These are phyloP conservation scores for Ceratonia siliqua DNA, from an alignment of 306 rosid species.

Conservation along the genomic window DNA sequence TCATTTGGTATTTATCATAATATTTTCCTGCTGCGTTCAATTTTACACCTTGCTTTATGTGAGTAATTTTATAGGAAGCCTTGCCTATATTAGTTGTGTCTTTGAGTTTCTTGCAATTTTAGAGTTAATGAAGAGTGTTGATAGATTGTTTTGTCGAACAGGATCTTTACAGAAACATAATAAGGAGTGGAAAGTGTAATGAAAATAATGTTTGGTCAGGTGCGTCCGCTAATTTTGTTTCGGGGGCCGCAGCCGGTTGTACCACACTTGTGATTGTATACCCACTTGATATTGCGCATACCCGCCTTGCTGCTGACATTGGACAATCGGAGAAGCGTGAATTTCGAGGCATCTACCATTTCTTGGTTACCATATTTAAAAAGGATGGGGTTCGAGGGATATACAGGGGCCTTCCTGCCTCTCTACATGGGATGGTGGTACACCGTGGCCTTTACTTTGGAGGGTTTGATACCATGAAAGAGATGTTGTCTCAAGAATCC, in stretches of 20 bases:
- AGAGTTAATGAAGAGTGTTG: constrained; percentile 11
- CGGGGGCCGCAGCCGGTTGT: constrained; percentile 94
- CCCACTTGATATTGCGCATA: constrained; percentile 94
- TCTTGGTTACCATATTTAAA: constrained; percentile 58
- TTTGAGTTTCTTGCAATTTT: background rate
- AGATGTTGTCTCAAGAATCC: constrained; percentile 56
- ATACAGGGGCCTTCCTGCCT: constrained; percentile 94
- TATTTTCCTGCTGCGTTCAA: background rate
- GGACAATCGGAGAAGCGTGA: constrained; percentile 74
- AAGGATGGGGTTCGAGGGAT: constrained; percentile 77
- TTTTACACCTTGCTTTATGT: background rate
- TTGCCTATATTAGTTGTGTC: background rate
- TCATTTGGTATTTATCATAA: background rate
- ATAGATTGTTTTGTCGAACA: constrained; percentile 39
- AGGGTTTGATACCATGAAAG: constrained; percentile 90
- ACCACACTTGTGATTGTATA: constrained; percentile 78
- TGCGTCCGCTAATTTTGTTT: constrained; percentile 74
- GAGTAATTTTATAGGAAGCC: background rate
- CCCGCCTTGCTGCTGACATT: constrained; percentile 94
- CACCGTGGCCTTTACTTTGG: constrained; percentile 96
- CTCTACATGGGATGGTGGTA: constrained; percentile 85
- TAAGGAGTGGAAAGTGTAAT: constrained; percentile 53
- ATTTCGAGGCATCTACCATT: constrained; percentile 88
- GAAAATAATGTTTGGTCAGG: constrained; percentile 60
- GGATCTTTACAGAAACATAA: constrained; percentile 84